These are phyloP conservation scores for Globisporangium irregulare DNA, from an alignment of 352 stramenopile species.

Conservation along the genomic window DNA sequence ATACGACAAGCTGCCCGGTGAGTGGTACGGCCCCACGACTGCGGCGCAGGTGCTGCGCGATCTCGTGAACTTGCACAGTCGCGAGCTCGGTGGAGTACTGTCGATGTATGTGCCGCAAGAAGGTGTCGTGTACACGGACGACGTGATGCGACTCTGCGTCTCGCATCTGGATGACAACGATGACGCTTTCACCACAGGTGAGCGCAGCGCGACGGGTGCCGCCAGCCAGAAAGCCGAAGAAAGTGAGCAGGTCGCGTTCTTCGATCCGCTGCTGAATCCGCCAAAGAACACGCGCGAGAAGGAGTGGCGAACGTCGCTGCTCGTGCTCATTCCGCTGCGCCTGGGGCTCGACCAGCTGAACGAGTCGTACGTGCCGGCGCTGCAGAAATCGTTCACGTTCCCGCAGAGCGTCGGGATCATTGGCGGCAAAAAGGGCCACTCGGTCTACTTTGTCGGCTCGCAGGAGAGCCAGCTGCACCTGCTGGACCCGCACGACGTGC, in stretches of 20 bases:
- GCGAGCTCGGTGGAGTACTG: conserved; percentile 40
- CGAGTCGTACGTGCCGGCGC: conserved; percentile 67
- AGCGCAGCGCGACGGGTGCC: not conserved
- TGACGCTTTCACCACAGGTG: conserved; percentile 1
- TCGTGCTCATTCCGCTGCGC: conserved; percentile 91
- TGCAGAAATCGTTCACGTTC: conserved; percentile 85
- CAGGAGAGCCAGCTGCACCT: conserved; percentile 79
- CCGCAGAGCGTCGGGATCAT: conserved; percentile 94
- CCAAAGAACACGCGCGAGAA: conserved; percentile 38
- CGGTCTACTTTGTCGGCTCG: conserved; percentile 94
- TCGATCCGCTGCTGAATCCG: conserved; percentile 82
- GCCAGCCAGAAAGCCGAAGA: not conserved
- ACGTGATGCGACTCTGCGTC: conserved; percentile 68
- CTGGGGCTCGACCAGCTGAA: conserved; percentile 90
- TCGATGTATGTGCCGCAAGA: conserved; percentile 84
- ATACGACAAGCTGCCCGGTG: conserved; percentile 89
- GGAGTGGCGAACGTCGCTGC: conserved; percentile 84
- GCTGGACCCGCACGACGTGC: conserved; percentile 84
- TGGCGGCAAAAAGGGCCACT: conserved; percentile 92
- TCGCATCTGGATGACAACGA: conserved; percentile 43
- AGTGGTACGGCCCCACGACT: conserved; percentile 92
- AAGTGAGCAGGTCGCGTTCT: conserved; percentile 43
- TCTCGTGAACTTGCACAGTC: conserved; percentile 69
- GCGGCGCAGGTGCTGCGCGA: conserved; percentile 87
- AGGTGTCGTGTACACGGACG: conserved; percentile 78